Evolutionary conservation across 1,284 basidiomycete genomes (phyloP).

Genomic region (Ustilago esculenta): DNA sequence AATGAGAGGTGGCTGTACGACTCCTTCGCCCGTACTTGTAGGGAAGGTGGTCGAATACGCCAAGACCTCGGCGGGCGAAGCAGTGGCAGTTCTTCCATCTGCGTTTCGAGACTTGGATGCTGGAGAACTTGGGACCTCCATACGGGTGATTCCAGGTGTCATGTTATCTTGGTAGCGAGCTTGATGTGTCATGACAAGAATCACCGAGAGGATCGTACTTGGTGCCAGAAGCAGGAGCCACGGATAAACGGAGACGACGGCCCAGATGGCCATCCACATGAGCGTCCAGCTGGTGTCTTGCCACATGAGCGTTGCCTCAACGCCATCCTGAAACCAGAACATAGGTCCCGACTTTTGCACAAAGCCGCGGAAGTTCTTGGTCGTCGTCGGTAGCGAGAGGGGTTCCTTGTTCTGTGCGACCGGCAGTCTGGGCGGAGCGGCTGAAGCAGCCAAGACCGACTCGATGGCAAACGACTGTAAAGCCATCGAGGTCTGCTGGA

Average conservation of each 20-base stretch:
- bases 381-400: slow-evolving; percentile 61
- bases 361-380: slow-evolving; percentile 65
- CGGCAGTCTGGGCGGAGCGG: slow-evolving; percentile 58
- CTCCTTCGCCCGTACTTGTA: slow-evolving; percentile 35
- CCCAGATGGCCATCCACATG: slow-evolving; percentile 66
- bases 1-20: slow-evolving; percentile 46
- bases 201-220: slow-evolving; percentile 57
- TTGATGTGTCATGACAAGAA: slow-evolving; percentile 57
- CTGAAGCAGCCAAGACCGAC: slow-evolving; percentile 52
- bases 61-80: slow-evolving; percentile 25
- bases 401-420: slow-evolving; percentile 62
- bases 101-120: slow-evolving; percentile 10
- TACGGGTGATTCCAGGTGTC: slow-evolving; percentile 31
- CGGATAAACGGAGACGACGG: slow-evolving; percentile 59
- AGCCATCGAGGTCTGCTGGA: slow-evolving; percentile 51
- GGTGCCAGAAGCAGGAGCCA: slow-evolving; percentile 58
- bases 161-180: slow-evolving; percentile 51
- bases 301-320: slow-evolving; percentile 64
- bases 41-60: slow-evolving; percentile 36
- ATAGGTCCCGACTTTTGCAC: slow-evolving; percentile 65
- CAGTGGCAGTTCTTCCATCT: background rate
- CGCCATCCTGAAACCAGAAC: slow-evolving; percentile 65
- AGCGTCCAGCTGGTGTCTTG: slow-evolving; percentile 64
- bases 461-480: slow-evolving; percentile 55
- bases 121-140: slow-evolving; percentile 37